A percentile compares a stretch with the other conserved stretches of the same genome.
Evolutionary conservation across 345 rosid species (phyloP).

Genomic region (Arabidopsis thaliana): DNA sequence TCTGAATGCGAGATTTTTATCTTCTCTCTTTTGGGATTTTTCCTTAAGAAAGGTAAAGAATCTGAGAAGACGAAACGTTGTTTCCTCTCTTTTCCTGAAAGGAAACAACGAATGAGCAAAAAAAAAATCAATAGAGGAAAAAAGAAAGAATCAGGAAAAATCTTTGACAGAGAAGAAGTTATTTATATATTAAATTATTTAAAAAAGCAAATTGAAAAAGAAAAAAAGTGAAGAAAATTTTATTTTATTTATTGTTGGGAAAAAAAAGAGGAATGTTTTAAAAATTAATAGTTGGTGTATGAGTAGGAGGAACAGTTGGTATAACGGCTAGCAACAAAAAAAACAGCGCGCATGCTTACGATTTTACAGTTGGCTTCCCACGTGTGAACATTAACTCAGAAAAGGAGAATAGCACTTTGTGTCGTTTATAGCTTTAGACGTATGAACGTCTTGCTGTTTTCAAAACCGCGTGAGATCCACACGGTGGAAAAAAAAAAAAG

Average conservation of each 20-base stretch:
- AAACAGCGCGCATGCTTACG: constrained; percentile 40
- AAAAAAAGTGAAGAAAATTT: neutral
- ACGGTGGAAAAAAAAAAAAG: neutral
- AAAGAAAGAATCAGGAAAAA: constrained; percentile 33
- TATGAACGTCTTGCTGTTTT: constrained; percentile 17
- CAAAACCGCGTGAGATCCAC: neutral
- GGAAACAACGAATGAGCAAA: constrained; percentile 33
- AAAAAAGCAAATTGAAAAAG: neutral
- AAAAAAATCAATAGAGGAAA: neutral
- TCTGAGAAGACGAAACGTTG: constrained; percentile 23
- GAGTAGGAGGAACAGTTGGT: constrained; percentile 23
- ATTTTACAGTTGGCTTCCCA: constrained; percentile 32
- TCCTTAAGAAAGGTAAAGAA: constrained; percentile 21
- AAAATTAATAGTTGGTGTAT: neutral
- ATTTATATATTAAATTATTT: neutral
- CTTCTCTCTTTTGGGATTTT: neutral
- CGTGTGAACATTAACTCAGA: neutral
- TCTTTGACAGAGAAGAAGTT: constrained; percentile 5
- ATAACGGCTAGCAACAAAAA: constrained; percentile 27
- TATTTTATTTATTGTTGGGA: neutral
- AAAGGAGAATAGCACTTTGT: constrained; percentile 11
- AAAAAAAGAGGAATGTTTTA: neutral
- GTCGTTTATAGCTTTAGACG: neutral
- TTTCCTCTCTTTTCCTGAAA: constrained; percentile 39
- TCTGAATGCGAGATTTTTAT: neutral